Evolutionary conservation across 805 yeast species (phyloP).

Genomic region (Zygotorulaspora florentina): DNA sequence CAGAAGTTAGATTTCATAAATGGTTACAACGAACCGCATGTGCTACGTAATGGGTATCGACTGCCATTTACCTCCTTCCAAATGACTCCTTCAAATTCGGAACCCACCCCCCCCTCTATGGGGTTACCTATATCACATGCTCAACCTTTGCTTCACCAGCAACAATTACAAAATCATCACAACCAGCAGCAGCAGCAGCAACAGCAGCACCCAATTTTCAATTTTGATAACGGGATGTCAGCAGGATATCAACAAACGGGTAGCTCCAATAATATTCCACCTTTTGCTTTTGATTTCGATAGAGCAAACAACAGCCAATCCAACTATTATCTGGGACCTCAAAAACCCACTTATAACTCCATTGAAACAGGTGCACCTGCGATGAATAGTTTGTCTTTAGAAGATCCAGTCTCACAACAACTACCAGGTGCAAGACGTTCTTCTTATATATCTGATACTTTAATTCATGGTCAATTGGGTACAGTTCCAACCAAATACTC

Average conservation of each 20-base stretch:
- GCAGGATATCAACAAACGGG: background rate
- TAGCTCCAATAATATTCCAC: conserved; percentile 5
- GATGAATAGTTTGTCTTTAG: background rate
- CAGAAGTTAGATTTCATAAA: conserved; percentile 26
- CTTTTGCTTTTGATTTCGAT: conserved; percentile 11
- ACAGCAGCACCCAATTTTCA: conserved; percentile 9
- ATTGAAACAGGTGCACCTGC: background rate
- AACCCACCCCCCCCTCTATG: conserved; percentile 16
- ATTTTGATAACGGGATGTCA: conserved; percentile 4
- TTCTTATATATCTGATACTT: conserved; percentile 64
- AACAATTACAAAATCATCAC: conserved; percentile 12
- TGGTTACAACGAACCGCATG: conserved; percentile 19
- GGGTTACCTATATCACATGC: conserved; percentile 3
- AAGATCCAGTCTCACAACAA: conserved; percentile 2
- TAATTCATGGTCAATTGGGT: conserved; percentile 36
- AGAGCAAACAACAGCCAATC: conserved; percentile 5
- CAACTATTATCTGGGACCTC: conserved; percentile 3
- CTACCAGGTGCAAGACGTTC: conserved; percentile 61
- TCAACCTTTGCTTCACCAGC: conserved; percentile 3
- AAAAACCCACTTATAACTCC: conserved; percentile 1
- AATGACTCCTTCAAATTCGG: conserved; percentile 26
- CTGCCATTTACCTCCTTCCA: conserved; percentile 15
- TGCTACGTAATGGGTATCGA: conserved; percentile 2
- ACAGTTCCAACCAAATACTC: conserved; percentile 1
- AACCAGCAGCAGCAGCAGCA: conserved; percentile 8